phyloP scores from a whole-genome alignment of 176 grass and related monocot genomes.

The Hordeum marinum region DNA sequence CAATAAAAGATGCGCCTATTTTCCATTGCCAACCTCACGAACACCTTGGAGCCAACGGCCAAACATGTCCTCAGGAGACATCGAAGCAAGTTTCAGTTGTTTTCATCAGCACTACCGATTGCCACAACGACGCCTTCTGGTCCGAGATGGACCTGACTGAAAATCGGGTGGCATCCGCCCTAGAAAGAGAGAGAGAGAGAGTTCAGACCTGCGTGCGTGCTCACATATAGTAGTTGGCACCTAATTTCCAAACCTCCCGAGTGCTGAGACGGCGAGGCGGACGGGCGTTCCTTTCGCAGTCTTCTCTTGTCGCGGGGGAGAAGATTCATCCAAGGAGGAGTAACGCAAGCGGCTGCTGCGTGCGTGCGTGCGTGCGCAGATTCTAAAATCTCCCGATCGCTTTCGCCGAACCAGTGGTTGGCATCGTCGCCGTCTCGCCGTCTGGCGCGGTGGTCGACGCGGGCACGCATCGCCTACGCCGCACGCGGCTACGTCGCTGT shows the following conservation, averaged over 20 bases:
- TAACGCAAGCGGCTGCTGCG: not conserved
- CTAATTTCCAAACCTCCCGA: too few relatives aligned
- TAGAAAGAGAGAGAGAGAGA: too few relatives aligned
- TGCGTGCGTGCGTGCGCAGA: not conserved
- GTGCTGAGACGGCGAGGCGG: not conserved
- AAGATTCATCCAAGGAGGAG: slow-evolving; percentile 8
- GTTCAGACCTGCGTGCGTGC: not conserved
- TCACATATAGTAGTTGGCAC: not conserved
- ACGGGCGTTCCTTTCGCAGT: not conserved
- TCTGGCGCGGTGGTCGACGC: slow-evolving; percentile 6
- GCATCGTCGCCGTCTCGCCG: not conserved
- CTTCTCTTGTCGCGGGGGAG: not conserved
- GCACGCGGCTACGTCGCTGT: not conserved
- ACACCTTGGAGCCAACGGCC: slow-evolving; percentile 1
- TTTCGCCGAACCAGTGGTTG: not conserved
- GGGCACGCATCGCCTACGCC: not conserved
- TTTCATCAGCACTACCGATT: not conserved
- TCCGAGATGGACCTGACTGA: not conserved
- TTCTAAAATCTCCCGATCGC: not conserved
- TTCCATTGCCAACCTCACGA: not conserved
- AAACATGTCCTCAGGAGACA: not conserved
- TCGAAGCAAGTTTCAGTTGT: slow-evolving; percentile 8
- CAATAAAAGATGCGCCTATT: not conserved
- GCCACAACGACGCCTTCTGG: not conserved
- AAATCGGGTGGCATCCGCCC: too few relatives aligned